These are phyloP conservation scores for Panicum miliaceum DNA, from an alignment of 176 grass and related monocot genomes.

Conservation along the genomic window DNA sequence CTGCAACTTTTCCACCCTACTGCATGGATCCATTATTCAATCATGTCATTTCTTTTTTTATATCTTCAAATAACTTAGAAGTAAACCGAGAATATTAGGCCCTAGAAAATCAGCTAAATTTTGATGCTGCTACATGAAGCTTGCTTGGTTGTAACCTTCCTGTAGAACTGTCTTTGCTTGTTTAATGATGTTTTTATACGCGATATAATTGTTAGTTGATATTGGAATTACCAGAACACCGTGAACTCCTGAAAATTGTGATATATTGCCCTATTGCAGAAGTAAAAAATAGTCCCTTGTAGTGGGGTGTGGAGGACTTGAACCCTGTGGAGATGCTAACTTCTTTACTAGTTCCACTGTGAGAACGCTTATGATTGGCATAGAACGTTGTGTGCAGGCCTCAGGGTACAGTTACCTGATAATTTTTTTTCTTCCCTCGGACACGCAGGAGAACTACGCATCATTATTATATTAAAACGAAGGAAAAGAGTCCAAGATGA, in stretches of 20 bases:
- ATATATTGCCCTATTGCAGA: not conserved
- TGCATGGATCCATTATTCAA: not conserved
- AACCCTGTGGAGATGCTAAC: not conserved
- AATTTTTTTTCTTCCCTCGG: too few relatives aligned
- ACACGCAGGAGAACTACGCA: too few relatives aligned
- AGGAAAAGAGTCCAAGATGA: too few relatives aligned
- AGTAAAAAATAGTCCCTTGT: not conserved
- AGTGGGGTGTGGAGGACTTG: not conserved
- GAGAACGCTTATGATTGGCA: too few relatives aligned
- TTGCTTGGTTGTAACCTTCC: not conserved
- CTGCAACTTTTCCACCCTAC: not conserved
- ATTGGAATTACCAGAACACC: not conserved
- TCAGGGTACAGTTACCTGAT: too few relatives aligned
- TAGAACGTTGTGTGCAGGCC: not conserved
- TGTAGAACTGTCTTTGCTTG: not conserved
- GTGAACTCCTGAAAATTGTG: not conserved
- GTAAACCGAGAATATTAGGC: not conserved
- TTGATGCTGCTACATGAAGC: not conserved
- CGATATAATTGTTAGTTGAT: not conserved
- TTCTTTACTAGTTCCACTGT: not conserved
- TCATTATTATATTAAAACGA: too few relatives aligned
- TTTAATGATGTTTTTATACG: not conserved
- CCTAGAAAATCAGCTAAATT: not conserved
- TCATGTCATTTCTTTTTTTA: not conserved
- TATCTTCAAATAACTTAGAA: not conserved